Base-by-base conservation (phyloP, 2,329 filamentous ascomycete genomes). In the Fusarium marasasianum region DNA sequence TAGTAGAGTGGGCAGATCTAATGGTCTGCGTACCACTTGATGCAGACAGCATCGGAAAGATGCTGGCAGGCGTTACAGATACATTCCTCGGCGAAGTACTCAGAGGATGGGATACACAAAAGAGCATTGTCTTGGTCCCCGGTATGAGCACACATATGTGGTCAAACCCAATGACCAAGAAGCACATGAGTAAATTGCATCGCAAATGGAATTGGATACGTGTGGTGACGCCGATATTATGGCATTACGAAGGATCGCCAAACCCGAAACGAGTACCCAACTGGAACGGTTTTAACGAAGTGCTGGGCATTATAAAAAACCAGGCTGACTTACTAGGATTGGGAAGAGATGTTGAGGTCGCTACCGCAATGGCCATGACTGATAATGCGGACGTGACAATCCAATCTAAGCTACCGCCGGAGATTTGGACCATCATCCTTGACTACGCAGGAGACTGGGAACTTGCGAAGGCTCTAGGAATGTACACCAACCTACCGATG, bases 371-470 rank as follows among this genome's bases (percentile, higher is more conserved):
- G 38, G 80, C 79, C 31, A 79, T 81, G 31, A 77, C 84, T 11
- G 78, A 81, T 1, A 82, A 80, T 29, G 78, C 75, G 51, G 79
- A 80, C 43, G 79, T 80, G 47, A 80, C 77, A 63, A 76, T 81
- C 55, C 83, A 83, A 63, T 83, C 83, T 26, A 85, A 85, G 47
- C 85, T 98, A 3, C 96, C 96, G 1, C 91, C 93, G 0, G 96
- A 98, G 82, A 88, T 98, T 44, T 98, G 95, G 94, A 92, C 92
- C 38, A 92, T 96, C 65, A 93, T 98, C 54, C 90, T 98, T 48
- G 93, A 97, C 73, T 91, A 92, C 71, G 90, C 95, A 1, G 91
- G 91, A 48, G 96, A 98, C 81, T 98, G 96, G 96, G 96, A 98
- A 82, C 86, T 97, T 26, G 93, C 96, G 15, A 92, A 92, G 74